Evolutionary conservation across 2,329 filamentous ascomycete genomes (phyloP), one percentile per base, ranked within the genome.

Genomic region (Botrytis hyacinthi): DNA sequence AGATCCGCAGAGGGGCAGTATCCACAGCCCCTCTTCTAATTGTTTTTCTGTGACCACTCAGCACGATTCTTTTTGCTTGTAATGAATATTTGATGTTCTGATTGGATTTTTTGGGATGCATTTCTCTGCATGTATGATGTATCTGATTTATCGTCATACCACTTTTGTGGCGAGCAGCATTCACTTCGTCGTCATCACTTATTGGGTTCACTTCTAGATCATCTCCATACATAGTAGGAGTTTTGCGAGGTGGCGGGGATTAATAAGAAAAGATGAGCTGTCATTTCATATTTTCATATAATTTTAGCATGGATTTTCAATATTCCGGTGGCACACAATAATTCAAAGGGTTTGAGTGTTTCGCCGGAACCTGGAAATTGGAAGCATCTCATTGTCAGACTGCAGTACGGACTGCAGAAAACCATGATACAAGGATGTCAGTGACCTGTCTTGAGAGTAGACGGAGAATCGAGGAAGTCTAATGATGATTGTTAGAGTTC

Each of bases 311-410:
- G 1, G 5, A 10, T n/a, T n/a, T 29, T 16, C 1, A 54, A 54
- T 16, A 6, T 14, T 16, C 12, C 1, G 26, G 12, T 16, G 3
- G 0, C 1, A 54, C 10, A n/a, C 12, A 7, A 54, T 7, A 16
- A n/a, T n/a, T n/a, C 26, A 7, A n/a, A 54, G 26, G 3, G 1
- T 5, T 5, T n/a, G 48, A n/a, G n/a, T n/a, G 26, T 51, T 51
- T n/a, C 1, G 10, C 4, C 1, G 14, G 10, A n/a, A n/a, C 10
- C 26, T 26, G 14, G 26, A n/a, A n/a, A 14, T n/a, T 3, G 12
- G 48, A 51, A 54, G 26, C 14, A 1, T 7, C 26, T 16, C 14
- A 29, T 18, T 54, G 6, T 29, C 14, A 6, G 51, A 18, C 14
- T 29, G 51, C 7, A 26, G 14, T 29, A 16, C 2, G 14, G 4